A percentile compares a stretch with the other conserved stretches of the same genome.
These are phyloP conservation scores for Liquidambar formosana DNA, from an alignment of 164 flowering plant species.

Conservation along the genomic window DNA sequence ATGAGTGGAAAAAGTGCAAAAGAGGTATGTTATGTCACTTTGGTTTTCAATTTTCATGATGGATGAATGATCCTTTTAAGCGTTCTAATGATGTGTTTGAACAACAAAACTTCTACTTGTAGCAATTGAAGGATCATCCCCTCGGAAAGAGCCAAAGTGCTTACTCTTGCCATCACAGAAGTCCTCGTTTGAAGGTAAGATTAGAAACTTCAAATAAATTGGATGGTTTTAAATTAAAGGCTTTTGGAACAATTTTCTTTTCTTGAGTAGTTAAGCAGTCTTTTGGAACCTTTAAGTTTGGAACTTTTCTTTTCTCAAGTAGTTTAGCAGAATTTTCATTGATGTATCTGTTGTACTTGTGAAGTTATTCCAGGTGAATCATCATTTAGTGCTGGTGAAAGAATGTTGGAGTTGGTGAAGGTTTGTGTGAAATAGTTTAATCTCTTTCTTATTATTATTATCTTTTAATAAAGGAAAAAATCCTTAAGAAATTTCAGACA, in stretches of 20 bases:
- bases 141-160: slow-evolving; percentile 71
- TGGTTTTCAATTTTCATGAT: not conserved
- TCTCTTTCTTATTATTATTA: too few relatives aligned
- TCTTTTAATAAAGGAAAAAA: not conserved
- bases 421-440: slow-evolving; percentile 31
- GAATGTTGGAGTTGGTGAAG: slow-evolving; percentile 83
- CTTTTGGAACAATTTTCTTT: not conserved
- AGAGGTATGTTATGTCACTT: slow-evolving; percentile 50
- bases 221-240: not conserved
- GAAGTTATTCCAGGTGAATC: slow-evolving; percentile 50
- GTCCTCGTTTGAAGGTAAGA: slow-evolving; percentile 48
- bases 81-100: not conserved
- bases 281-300: not conserved
- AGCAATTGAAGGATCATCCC: slow-evolving; percentile 94
- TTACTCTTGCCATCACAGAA: slow-evolving; percentile 53
- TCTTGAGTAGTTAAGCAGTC: not conserved
- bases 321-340: not conserved
- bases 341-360: slow-evolving; percentile 7
- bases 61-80: not conserved
- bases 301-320: not conserved
- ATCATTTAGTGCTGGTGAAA: slow-evolving; percentile 74
- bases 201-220: not conserved
- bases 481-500: not conserved
- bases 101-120: slow-evolving; percentile 26
- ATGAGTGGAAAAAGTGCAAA: slow-evolving; percentile 98